These are phyloP conservation scores for Ganoderma lucidum DNA, from an alignment of 1,284 basidiomycete genomes.

Conservation along the genomic window DNA sequence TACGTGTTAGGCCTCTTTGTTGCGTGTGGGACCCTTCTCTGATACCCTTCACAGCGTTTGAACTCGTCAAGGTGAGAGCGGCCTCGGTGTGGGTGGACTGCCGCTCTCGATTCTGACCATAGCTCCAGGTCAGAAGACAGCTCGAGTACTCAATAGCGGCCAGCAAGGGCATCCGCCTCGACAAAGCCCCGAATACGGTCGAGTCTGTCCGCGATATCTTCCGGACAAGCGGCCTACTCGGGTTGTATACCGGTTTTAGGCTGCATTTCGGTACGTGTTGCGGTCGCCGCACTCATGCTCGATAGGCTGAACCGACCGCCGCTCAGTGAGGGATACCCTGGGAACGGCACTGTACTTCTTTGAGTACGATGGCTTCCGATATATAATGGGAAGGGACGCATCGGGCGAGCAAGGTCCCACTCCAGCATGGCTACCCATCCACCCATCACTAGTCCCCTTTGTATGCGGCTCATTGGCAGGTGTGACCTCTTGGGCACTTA, in stretches of 20 bases:
- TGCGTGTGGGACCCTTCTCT: not conserved
- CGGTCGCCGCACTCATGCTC: not conserved
- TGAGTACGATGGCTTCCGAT: conserved; percentile 87
- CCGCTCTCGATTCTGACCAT: conserved; percentile 5
- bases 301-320: conserved; percentile 3
- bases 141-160: conserved; percentile 94
- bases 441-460: conserved; percentile 81
- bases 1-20: conserved; percentile 52
- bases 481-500: conserved; percentile 85
- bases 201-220: conserved; percentile 79
- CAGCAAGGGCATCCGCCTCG: conserved; percentile 71
- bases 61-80: conserved; percentile 87
- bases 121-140: conserved; percentile 81
- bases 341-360: conserved; percentile 90
- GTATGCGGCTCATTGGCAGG: conserved; percentile 86
- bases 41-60: conserved; percentile 70
- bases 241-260: conserved; percentile 85
- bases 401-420: conserved; percentile 79
- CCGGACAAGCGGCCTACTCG: conserved; percentile 68
- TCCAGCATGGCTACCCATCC: conserved; percentile 82
- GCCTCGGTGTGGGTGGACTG: not conserved
- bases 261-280: conserved; percentile 71
- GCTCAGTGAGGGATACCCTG: conserved; percentile 76
- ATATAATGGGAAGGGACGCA: conserved; percentile 71
- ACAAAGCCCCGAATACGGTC: conserved; percentile 76